Evolutionary conservation across 208 protist genomes (phyloP).

Genomic region (Leishmania tarentolae): DNA sequence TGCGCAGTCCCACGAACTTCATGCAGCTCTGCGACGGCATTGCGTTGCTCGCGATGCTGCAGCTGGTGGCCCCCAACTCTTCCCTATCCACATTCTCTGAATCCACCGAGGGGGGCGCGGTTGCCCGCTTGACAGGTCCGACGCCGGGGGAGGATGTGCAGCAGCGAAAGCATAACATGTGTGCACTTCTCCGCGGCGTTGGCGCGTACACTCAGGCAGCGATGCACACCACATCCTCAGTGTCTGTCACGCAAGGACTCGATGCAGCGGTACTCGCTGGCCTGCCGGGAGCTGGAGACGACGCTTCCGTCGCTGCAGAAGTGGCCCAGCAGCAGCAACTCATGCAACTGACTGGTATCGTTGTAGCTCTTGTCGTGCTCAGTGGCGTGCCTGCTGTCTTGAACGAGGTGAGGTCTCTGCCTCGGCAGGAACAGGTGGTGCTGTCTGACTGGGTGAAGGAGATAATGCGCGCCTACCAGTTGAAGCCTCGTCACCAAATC

Average conservation of each 20-base stretch:
- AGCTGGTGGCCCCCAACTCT: slow-evolving; percentile 31
- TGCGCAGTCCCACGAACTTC: slow-evolving; percentile 25
- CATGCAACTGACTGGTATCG: slow-evolving; percentile 39
- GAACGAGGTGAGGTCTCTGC: slow-evolving; percentile 42
- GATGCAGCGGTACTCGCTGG: slow-evolving; percentile 28
- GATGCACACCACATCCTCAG: slow-evolving; percentile 28
- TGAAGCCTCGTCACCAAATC: slow-evolving; percentile 39
- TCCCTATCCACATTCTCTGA: slow-evolving; percentile 42
- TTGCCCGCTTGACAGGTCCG: slow-evolving; percentile 1
- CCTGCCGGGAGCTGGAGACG: slow-evolving; percentile 12
- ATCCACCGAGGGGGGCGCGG: slow-evolving; percentile 4
- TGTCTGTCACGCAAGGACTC: slow-evolving; percentile 31
- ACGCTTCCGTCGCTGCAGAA: neutral
- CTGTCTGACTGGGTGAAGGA: slow-evolving; percentile 61
- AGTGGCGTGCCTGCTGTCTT: slow-evolving; percentile 45
- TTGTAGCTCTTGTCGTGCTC: slow-evolving; percentile 63
- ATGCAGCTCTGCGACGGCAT: slow-evolving; percentile 44
- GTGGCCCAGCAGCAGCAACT: slow-evolving; percentile 15
- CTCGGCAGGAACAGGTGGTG: slow-evolving; percentile 51
- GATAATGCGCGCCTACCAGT: slow-evolving; percentile 39
- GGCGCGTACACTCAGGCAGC: slow-evolving; percentile 43
- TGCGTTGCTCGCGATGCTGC: slow-evolving; percentile 46
- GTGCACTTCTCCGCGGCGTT: slow-evolving; percentile 42
- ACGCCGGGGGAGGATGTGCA: slow-evolving; percentile 7
- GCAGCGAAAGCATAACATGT: slow-evolving; percentile 48